Percentiles rank a stretch among this genome's conserved stretches.
These are phyloP conservation scores for Rhexocercosporidium sp. DNA, from an alignment of 2,329 filamentous ascomycete genomes.

Conservation along the genomic window DNA sequence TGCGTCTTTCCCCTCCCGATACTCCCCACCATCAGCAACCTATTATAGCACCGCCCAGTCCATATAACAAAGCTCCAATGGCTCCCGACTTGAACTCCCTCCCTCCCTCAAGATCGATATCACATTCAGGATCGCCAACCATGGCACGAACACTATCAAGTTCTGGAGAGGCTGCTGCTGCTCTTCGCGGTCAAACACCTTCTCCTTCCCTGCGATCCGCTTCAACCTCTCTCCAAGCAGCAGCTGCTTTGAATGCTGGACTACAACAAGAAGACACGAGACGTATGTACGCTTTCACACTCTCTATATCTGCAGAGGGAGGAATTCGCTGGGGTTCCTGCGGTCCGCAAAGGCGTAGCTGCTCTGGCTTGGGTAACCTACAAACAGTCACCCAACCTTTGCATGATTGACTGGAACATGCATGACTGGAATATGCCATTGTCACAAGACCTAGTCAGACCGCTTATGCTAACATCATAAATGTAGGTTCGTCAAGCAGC, in stretches of 20 bases:
- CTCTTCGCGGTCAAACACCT: constrained; percentile 53
- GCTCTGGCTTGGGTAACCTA: constrained; percentile 6
- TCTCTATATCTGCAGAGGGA: background rate
- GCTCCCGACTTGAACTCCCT: constrained; percentile 64
- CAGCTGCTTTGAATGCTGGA: constrained; percentile 78
- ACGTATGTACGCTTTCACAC: constrained; percentile 48
- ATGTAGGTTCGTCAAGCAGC: constrained; percentile 50
- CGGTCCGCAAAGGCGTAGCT: background rate
- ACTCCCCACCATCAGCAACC: constrained; percentile 14
- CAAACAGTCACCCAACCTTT: background rate
- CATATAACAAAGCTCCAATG: constrained; percentile 31
- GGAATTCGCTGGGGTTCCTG: background rate
- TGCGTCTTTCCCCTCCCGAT: constrained; percentile 10
- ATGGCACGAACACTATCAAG: constrained; percentile 47
- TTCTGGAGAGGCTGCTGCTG: constrained; percentile 35
- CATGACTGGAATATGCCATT: background rate
- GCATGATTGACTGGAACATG: background rate
- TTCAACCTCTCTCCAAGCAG: constrained; percentile 74
- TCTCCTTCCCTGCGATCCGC: constrained; percentile 68
- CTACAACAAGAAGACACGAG: constrained; percentile 68
- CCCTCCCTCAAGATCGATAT: constrained; percentile 50
- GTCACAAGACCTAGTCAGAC: background rate
- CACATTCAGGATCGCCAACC: constrained; percentile 42
- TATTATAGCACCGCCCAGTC: constrained; percentile 11
- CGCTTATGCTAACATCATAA: constrained; percentile 6